Percentiles rank a stretch among this genome's conserved stretches.
Evolutionary conservation across 2,329 filamentous ascomycete species (phyloP).

Genomic region (Epichloe sp.): DNA sequence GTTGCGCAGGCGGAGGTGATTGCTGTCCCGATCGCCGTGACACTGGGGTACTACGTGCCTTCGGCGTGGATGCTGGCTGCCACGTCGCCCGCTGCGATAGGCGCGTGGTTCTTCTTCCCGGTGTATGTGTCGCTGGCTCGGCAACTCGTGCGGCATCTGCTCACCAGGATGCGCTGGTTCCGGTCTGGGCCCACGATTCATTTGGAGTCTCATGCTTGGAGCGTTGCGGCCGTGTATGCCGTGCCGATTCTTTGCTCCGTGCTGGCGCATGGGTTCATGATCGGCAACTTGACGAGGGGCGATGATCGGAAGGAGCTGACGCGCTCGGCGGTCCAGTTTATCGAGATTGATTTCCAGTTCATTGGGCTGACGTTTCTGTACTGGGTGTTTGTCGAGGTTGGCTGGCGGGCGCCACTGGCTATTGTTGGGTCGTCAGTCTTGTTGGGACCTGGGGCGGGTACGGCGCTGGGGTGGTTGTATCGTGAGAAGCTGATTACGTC

Average conservation of each 20-base stretch:
- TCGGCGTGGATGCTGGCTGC: conserved; percentile 30
- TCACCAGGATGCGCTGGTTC: conserved; percentile 13
- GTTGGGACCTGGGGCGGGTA: conserved; percentile 25
- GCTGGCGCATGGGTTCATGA: conserved; percentile 27
- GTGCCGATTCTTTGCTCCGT: conserved; percentile 31
- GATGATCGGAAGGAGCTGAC: conserved; percentile 39
- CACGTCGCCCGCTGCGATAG: conserved; percentile 21
- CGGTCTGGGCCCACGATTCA: conserved; percentile 22
- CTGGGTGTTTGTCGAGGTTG: conserved; percentile 39
- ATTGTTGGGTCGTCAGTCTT: conserved; percentile 17
- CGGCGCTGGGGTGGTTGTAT: conserved; percentile 26
- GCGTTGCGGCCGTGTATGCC: conserved; percentile 29
- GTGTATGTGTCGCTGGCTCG: conserved; percentile 33
- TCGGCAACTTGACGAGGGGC: conserved; percentile 24
- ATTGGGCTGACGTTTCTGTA: conserved; percentile 35
- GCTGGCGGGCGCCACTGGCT: conserved; percentile 25
- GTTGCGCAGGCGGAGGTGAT: conserved; percentile 39
- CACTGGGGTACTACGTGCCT: conserved; percentile 33
- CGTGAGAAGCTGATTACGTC: conserved; percentile 21
- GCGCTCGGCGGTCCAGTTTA: conserved; percentile 29
- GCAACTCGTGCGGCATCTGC: conserved; percentile 18
- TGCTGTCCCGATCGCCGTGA: conserved; percentile 38
- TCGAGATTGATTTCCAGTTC: conserved; percentile 33
- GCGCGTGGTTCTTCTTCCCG: conserved; percentile 39
- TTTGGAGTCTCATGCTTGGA: conserved; percentile 28